phyloP scores from a whole-genome alignment of 2,329 filamentous ascomycete species.

The Penicillium sp. region DNA sequence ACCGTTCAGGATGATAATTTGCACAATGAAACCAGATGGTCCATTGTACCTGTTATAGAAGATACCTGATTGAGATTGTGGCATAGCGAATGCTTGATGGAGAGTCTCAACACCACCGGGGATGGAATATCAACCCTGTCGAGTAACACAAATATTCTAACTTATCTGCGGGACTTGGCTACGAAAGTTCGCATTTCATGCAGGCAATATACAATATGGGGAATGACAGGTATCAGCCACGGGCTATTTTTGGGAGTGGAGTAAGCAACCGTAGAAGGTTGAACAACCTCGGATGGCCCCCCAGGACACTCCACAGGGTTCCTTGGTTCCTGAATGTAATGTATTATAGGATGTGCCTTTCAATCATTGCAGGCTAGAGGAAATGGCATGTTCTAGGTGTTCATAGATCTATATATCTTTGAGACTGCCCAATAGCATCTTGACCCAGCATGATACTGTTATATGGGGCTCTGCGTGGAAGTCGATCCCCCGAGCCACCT shows the following conservation, averaged over 20 bases:
- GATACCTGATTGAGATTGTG: not conserved
- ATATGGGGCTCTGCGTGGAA: not conserved
- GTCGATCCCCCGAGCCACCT: not conserved
- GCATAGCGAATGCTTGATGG: not conserved
- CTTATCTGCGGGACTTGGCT: not conserved
- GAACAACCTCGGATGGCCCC: not conserved
- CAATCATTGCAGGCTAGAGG: not conserved
- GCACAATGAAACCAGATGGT: not conserved
- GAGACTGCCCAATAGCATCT: not conserved
- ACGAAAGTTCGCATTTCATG: not conserved
- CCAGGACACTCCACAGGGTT: not conserved
- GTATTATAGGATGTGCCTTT: not conserved
- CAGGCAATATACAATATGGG: not conserved
- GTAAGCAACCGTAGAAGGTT: not conserved
- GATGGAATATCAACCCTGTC: not conserved
- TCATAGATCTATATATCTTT: not conserved
- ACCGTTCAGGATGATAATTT: not conserved
- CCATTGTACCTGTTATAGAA: not conserved
- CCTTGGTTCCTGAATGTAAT: not conserved
- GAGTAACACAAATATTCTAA: not conserved
- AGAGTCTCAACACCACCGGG: not conserved
- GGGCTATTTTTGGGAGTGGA: conserved; percentile 8
- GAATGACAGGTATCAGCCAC: not conserved
- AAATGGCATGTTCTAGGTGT: too few relatives aligned
- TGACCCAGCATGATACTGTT: not conserved